Conservation (phyloP, 2,329 filamentous ascomycete species). For the Colletotrichum eremochloae region DNA sequence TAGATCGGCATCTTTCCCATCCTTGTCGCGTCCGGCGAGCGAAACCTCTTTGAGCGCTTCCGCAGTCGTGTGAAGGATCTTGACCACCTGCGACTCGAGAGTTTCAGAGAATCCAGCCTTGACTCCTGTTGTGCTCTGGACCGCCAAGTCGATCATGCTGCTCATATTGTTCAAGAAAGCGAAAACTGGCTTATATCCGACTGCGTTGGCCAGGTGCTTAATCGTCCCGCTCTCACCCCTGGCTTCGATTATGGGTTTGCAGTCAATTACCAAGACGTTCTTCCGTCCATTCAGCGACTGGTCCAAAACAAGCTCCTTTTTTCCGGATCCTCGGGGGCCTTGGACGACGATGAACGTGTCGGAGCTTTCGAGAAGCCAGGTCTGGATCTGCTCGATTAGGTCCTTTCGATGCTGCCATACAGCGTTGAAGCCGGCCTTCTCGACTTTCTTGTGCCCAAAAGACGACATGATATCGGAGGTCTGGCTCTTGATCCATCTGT, state of each 20-base stretch:
- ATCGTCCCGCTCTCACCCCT: conserved; percentile 90
- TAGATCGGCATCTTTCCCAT: conserved; percentile 79
- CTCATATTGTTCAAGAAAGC: conserved; percentile 97
- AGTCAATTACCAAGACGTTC: conserved; percentile 89
- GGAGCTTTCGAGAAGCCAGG: conserved; percentile 88
- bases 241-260: conserved; percentile 92
- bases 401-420: conserved; percentile 90
- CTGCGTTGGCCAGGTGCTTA: conserved; percentile 80
- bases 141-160: conserved; percentile 91
- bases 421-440: conserved; percentile 79
- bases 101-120: conserved; percentile 97
- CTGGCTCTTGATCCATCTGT: conserved; percentile 85
- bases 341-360: conserved; percentile 96
- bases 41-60: conserved; percentile 84
- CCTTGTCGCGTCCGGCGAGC: conserved; percentile 76
- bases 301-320: conserved; percentile 87
- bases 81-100: conserved; percentile 86
- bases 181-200: conserved; percentile 94
- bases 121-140: conserved; percentile 92
- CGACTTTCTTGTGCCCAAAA: conserved; percentile 67
- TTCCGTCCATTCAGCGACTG: conserved; percentile 82
- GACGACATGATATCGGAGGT: conserved; percentile 75
- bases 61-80: conserved; percentile 89
- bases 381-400: conserved; percentile 84
- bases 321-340: conserved; percentile 91